Conservation (phyloP, 164 flowering plant species). For the Echeveria elegans region DNA sequence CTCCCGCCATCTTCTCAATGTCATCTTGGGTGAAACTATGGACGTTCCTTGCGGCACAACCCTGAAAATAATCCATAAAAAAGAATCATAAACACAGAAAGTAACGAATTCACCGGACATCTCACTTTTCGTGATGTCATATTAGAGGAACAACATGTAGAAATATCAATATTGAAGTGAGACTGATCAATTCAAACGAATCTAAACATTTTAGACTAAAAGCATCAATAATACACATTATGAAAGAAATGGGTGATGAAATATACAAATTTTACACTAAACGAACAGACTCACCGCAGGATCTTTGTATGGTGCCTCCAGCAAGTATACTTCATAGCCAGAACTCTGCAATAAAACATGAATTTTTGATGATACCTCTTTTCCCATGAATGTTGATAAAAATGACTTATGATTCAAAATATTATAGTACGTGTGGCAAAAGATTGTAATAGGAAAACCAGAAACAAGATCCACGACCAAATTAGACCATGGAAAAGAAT, state of each 20-base stretch:
- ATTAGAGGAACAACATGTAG: background rate
- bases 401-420: background rate
- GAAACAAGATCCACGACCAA: background rate
- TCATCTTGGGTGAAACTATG: slow-evolving; percentile 72
- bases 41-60: slow-evolving; percentile 96
- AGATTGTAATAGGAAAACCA: background rate
- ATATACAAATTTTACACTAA: background rate
- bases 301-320: slow-evolving; percentile 91
- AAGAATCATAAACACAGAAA: background rate
- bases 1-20: slow-evolving; percentile 66
- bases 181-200: background rate
- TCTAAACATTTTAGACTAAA: no score
- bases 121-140: background rate
- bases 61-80: slow-evolving; percentile 37
- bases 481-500: background rate
- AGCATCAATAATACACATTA: background rate
- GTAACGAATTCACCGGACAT: background rate
- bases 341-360: slow-evolving; percentile 50
- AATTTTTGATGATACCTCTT: background rate
- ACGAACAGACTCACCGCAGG: slow-evolving; percentile 54
- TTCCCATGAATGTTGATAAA: no score
- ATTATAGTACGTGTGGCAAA: background rate
- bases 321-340: slow-evolving; percentile 87
- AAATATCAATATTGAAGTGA: background rate
- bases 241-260: background rate